phyloP scores from a whole-genome alignment of 176 grass and related monocot genomes.

The Musa itinerans region DNA sequence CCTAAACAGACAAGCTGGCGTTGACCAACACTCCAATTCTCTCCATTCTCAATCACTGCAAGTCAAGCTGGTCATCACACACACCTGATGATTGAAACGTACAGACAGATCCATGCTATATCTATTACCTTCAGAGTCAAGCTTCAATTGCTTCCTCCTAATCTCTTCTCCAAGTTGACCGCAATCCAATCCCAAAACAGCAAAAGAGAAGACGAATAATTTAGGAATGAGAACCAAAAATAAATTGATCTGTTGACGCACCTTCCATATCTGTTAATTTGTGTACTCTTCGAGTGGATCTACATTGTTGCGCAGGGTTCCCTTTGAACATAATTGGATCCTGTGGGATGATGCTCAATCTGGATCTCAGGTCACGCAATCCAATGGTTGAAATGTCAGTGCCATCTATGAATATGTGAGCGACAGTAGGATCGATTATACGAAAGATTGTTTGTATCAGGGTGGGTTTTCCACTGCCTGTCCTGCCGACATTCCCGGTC shows the following conservation, averaged over 20 bases:
- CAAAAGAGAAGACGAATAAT: neutral
- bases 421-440: slow-evolving; percentile 49
- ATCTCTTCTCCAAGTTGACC: slow-evolving; percentile 61
- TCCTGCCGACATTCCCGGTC: slow-evolving; percentile 71
- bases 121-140: slow-evolving; percentile 51
- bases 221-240: neutral
- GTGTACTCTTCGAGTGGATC: slow-evolving; percentile 61
- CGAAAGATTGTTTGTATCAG: slow-evolving; percentile 64
- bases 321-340: slow-evolving; percentile 71
- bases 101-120: neutral
- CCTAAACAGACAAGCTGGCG: slow-evolving; percentile 76
- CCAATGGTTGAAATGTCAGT: slow-evolving; percentile 79
- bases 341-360: slow-evolving; percentile 76
- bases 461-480: slow-evolving; percentile 71
- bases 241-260: neutral
- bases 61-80: neutral
- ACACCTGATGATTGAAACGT: neutral
- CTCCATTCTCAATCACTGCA: slow-evolving; percentile 66
- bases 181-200: slow-evolving; percentile 45
- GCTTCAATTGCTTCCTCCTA: slow-evolving; percentile 61
- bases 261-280: slow-evolving; percentile 75
- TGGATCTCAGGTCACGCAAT: slow-evolving; percentile 69
- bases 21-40: slow-evolving; percentile 76
- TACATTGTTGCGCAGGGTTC: slow-evolving; percentile 61
- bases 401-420: slow-evolving; percentile 63